These are phyloP conservation scores for Solanum clarkiae DNA, from an alignment of 257 asterid genomes.

Conservation along the genomic window DNA sequence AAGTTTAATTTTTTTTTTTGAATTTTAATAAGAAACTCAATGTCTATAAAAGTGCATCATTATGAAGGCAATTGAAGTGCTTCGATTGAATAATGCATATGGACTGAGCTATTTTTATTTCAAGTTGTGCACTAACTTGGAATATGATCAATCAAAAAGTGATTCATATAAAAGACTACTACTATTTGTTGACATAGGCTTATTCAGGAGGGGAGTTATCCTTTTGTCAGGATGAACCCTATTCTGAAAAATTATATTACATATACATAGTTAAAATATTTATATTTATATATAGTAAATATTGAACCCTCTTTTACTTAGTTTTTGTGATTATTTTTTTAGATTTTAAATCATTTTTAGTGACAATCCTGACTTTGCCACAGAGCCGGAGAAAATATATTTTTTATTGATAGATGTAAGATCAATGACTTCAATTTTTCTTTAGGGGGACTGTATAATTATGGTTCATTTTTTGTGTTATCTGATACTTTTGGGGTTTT, in stretches of 20 bases:
- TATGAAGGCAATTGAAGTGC: background rate
- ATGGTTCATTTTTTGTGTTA: background rate
- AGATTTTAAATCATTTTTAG: no score
- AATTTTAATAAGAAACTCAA: background rate
- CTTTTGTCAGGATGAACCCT: no score
- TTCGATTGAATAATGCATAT: background rate
- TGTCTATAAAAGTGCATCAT: background rate
- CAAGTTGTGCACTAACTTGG: background rate
- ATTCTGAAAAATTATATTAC: no score
- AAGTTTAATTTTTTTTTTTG: background rate
- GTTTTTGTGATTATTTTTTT: rapidly evolving
- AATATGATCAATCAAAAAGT: background rate
- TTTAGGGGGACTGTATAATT: background rate
- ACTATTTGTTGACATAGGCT: no score
- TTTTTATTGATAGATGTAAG: background rate
- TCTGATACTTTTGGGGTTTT: background rate
- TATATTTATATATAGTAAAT: no score
- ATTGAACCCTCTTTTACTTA: no score
- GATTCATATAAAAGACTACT: background rate
- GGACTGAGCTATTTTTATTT: background rate
- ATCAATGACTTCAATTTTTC: background rate
- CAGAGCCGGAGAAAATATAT: background rate
- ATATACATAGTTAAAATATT: no score
- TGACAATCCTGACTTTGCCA: no score
- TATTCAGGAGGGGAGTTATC: no score